phyloP scores from a whole-genome alignment of 768 basidiomycete species.

The Mycena chlorophos region DNA sequence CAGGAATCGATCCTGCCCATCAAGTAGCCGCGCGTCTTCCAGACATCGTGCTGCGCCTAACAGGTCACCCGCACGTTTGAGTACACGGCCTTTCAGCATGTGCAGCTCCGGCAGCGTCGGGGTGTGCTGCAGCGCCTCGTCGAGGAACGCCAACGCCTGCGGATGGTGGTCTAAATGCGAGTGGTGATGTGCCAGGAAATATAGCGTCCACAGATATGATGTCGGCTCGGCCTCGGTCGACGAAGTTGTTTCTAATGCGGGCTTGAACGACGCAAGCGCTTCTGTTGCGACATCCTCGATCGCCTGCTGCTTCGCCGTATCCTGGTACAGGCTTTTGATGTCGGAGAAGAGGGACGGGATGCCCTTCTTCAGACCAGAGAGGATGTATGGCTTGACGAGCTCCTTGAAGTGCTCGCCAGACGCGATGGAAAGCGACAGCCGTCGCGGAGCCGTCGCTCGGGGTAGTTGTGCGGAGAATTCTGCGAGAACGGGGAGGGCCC shows the following conservation, averaged over 20 bases:
- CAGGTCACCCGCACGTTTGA: slow-evolving; percentile 85
- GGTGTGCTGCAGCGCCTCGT: slow-evolving; percentile 74
- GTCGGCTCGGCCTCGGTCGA: slow-evolving; percentile 58
- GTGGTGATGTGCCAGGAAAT: slow-evolving; percentile 91
- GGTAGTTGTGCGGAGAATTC: slow-evolving; percentile 66
- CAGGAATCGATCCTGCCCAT: slow-evolving; percentile 92
- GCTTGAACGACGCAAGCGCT: slow-evolving; percentile 37
- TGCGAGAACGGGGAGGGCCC: slow-evolving; percentile 58
- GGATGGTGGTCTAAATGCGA: slow-evolving; percentile 57
- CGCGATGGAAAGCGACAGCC: slow-evolving; percentile 71
- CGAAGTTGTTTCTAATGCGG: slow-evolving; percentile 23
- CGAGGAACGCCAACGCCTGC: slow-evolving; percentile 62
- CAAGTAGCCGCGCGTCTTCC: slow-evolving; percentile 81
- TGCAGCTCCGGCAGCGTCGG: slow-evolving; percentile 92
- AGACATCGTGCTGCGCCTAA: slow-evolving; percentile 71
- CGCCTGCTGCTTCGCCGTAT: slow-evolving; percentile 59
- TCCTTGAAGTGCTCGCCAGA: slow-evolving; percentile 67
- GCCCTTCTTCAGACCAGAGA: slow-evolving; percentile 73
- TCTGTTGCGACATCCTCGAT: slow-evolving; percentile 73
- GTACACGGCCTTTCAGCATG: slow-evolving; percentile 75
- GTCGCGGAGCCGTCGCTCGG: slow-evolving; percentile 65
- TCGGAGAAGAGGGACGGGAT: slow-evolving; percentile 93
- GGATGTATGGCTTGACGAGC: slow-evolving; percentile 66
- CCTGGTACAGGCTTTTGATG: slow-evolving; percentile 78
- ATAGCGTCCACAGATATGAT: slow-evolving; percentile 90